Evolutionary conservation across 176 grass and related monocot species (phyloP).

Genomic region (Carex kokanica): DNA sequence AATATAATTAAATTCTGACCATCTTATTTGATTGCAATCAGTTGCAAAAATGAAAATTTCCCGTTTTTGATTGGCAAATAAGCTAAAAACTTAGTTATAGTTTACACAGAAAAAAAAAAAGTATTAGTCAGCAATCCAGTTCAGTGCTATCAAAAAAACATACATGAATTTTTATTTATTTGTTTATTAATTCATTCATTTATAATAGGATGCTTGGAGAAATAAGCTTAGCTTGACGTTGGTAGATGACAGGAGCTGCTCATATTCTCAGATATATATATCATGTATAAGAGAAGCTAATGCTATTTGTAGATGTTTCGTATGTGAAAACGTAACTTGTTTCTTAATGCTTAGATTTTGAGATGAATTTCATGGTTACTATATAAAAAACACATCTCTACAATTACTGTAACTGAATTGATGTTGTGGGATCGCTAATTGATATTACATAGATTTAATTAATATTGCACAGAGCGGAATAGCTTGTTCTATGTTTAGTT

Average conservation of each 20-base stretch:
- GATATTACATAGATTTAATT: not conserved
- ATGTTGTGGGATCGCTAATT: not conserved
- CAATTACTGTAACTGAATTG: not conserved
- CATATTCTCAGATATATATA: not conserved
- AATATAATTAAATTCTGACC: not conserved
- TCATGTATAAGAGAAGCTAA: not conserved
- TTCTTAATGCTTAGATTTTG: not conserved
- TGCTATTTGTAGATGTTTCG: not conserved
- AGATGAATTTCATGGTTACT: not conserved
- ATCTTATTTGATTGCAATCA: not conserved
- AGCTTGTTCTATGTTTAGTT: no score
- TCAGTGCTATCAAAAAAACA: not conserved
- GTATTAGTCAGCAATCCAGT: not conserved
- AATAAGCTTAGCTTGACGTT: constrained; percentile 14
- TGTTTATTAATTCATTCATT: not conserved
- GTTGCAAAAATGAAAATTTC: not conserved
- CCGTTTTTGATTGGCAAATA: not conserved
- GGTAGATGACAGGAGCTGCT: not conserved
- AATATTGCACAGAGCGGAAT: not conserved
- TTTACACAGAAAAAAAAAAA: not conserved
- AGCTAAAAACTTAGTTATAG: not conserved
- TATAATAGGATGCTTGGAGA: constrained; percentile 33
- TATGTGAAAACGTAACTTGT: not conserved
- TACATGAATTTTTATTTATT: not conserved
- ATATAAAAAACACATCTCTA: not conserved